A percentile compares a stretch with the other conserved stretches of the same genome.
phyloP scores from a whole-genome alignment of 345 rosid genomes.

The Rhodamnia argentea region DNA sequence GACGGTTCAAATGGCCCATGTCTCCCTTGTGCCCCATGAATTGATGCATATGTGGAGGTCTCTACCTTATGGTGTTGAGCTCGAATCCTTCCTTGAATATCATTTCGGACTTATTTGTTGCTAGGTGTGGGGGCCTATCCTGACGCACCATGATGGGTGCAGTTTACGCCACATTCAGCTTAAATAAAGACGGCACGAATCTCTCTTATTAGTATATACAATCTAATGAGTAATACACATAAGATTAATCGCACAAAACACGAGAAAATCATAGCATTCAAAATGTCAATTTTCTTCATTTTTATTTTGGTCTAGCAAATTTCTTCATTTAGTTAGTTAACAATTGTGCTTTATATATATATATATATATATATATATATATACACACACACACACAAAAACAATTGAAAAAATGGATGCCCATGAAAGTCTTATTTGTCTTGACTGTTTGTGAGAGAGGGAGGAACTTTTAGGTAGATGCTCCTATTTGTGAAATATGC shows the following conservation, averaged over 20 bases:
- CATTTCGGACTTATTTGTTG: not conserved
- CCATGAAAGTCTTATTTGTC: not conserved
- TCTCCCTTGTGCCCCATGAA: not conserved
- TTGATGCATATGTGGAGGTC: rapidly evolving
- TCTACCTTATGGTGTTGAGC: not conserved
- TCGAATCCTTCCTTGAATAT: not conserved
- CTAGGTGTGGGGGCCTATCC: not conserved
- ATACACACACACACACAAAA: no score
- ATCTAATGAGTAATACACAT: not conserved
- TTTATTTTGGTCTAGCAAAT: no score
- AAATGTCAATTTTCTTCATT: not conserved
- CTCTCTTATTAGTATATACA: not conserved
- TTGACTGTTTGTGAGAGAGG: not conserved
- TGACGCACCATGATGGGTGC: no score
- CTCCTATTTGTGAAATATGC: not conserved
- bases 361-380: no score
- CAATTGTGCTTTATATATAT: not conserved
- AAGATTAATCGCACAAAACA: not conserved
- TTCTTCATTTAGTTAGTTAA: not conserved
- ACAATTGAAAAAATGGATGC: not conserved
- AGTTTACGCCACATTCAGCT: rapidly evolving
- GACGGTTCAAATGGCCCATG: not conserved
- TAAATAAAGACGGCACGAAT: not conserved
- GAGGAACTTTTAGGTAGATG: not conserved
- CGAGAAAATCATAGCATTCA: not conserved